Percentiles rank a stretch among this genome's conserved stretches.
Evolutionary conservation across 177 flowering plant species (phyloP).

Genomic region (Tripterygium wilfordii): DNA sequence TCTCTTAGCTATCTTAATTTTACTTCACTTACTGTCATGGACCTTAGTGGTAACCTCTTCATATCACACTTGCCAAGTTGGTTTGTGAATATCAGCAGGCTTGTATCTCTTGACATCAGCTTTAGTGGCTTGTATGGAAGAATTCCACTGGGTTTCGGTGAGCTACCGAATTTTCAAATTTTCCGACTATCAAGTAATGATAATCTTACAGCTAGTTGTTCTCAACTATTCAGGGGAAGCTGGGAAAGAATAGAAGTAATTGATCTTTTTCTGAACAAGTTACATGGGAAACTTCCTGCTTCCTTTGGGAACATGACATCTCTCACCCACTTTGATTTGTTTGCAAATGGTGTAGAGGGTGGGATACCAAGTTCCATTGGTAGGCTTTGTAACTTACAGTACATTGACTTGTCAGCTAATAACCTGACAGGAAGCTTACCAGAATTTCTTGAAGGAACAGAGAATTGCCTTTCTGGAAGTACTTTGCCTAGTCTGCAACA

Average conservation of each 20-base stretch:
- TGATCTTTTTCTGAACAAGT: slow-evolving; percentile 16
- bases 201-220: slow-evolving; percentile 25
- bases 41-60: slow-evolving; percentile 16
- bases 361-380: slow-evolving; percentile 31
- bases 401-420: slow-evolving; percentile 15
- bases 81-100: slow-evolving; percentile 18
- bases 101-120: slow-evolving; percentile 8
- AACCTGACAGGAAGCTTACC: slow-evolving; percentile 27
- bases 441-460: slow-evolving; percentile 13
- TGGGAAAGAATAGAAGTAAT: slow-evolving; percentile 34
- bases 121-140: slow-evolving; percentile 13
- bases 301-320: slow-evolving; percentile 34
- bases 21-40: slow-evolving; percentile 19
- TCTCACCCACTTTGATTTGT: slow-evolving; percentile 20
- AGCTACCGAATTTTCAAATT: slow-evolving; percentile 15
- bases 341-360: slow-evolving; percentile 18
- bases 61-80: slow-evolving; percentile 17
- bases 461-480: slow-evolving; percentile 11
- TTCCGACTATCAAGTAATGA: slow-evolving; percentile 16
- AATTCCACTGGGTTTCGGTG: slow-evolving; percentile 24
- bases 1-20: slow-evolving; percentile 11
- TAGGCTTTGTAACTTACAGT: slow-evolving; percentile 23
- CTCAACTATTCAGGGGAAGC: slow-evolving; percentile 23
- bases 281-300: slow-evolving; percentile 36
- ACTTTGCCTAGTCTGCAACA: slow-evolving; percentile 20